These are phyloP conservation scores for Triticum dicoccoides DNA, from an alignment of 176 grass and related monocot genomes.

Conservation along the genomic window DNA sequence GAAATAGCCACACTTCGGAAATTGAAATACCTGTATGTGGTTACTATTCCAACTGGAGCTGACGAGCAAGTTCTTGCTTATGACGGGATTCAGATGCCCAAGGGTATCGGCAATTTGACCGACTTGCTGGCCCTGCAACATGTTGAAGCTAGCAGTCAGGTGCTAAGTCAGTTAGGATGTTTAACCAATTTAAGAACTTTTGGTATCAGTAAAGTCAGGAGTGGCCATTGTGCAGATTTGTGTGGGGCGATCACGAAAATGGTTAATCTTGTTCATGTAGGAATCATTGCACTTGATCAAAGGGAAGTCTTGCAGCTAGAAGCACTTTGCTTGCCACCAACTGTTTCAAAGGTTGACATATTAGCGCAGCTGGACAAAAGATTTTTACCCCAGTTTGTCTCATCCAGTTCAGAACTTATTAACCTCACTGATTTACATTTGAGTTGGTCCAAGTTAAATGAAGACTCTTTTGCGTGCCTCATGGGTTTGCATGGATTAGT, in stretches of 20 bases:
- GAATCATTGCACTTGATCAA: background rate
- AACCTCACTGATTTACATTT: background rate
- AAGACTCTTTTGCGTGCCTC: background rate
- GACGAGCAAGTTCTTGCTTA: background rate
- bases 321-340: background rate
- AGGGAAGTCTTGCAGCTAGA: constrained; percentile 20
- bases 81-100: background rate
- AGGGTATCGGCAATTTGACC: constrained; percentile 19
- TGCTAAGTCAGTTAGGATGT: background rate
- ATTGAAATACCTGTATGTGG: constrained; percentile 26
- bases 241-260: constrained; percentile 21
- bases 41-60: background rate
- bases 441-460: background rate
- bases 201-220: constrained; percentile 6
- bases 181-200: constrained; percentile 34
- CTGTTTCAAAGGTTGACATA: background rate
- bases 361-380: background rate
- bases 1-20: background rate
- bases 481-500: background rate
- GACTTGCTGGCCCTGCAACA: constrained; percentile 5
- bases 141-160: constrained; percentile 8
- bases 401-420: background rate
- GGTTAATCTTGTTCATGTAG: background rate
- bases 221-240: constrained; percentile 17
- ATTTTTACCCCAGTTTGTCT: background rate